A percentile compares a stretch with the other conserved stretches of the same genome.
phyloP scores from a whole-genome alignment of 805 yeast species.

The Pichia ethanolica region DNA sequence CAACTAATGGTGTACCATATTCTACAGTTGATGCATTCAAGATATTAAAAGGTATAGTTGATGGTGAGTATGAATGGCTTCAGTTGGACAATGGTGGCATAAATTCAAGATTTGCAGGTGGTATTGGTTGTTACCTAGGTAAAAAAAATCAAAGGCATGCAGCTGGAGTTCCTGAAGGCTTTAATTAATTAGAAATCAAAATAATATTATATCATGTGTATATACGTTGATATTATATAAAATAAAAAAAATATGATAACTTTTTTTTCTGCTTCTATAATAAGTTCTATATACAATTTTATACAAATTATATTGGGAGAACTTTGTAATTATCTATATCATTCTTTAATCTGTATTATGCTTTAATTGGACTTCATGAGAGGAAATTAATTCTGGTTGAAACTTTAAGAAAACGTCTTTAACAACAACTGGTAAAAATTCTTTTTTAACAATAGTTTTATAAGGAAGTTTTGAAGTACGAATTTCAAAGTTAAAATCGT shows the following conservation, averaged over 20 bases:
- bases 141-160: slow-evolving; percentile 48
- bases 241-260: too few relatives aligned
- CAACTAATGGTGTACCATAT: slow-evolving; percentile 81
- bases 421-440: slow-evolving; percentile 46
- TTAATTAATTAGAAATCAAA: slow-evolving; percentile 22
- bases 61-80: slow-evolving; percentile 48
- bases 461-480: slow-evolving; percentile 33
- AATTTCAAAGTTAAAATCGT: slow-evolving; percentile 48
- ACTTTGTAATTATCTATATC: not conserved
- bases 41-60: slow-evolving; percentile 47
- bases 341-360: slow-evolving; percentile 34
- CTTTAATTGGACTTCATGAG: slow-evolving; percentile 59
- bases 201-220: slow-evolving; percentile 16
- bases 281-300: too few relatives aligned
- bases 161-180: slow-evolving; percentile 83
- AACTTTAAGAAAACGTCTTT: slow-evolving; percentile 41
- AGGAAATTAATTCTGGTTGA: slow-evolving; percentile 52
- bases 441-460: slow-evolving; percentile 33
- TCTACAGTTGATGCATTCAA: slow-evolving; percentile 75
- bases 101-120: slow-evolving; percentile 26
- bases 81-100: slow-evolving; percentile 42
- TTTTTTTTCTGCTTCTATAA: too few relatives aligned
- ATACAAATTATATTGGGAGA: not conserved
- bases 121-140: slow-evolving; percentile 36
- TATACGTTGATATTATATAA: too few relatives aligned